Conservation (phyloP, 306 rosid genomes). For the Neltuma alba region DNA sequence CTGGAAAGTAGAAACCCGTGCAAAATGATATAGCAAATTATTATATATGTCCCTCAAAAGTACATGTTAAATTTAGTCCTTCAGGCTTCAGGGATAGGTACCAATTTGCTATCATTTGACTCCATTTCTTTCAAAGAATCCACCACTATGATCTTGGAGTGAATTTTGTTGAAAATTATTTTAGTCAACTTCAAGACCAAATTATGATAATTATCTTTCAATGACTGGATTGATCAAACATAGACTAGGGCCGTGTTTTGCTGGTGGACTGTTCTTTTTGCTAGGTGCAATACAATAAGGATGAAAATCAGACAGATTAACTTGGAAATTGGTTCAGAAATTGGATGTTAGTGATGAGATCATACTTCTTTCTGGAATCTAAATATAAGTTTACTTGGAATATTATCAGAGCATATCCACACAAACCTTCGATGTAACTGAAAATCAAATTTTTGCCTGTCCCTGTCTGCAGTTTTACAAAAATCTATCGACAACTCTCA, state of each 20-base stretch:
- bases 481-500: conserved; percentile 73
- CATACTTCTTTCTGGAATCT: background rate
- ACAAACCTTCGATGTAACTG: background rate
- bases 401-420: background rate
- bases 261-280: background rate
- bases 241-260: background rate
- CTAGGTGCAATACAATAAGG: background rate
- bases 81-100: background rate
- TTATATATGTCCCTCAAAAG: background rate
- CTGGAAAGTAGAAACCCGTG: background rate
- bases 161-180: background rate
- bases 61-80: too few species aligned
- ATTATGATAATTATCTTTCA: background rate
- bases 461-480: conserved; percentile 79
- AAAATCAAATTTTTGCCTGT: background rate
- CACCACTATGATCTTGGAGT: background rate
- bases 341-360: background rate
- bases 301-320: background rate
- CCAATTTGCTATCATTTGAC: background rate
- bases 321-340: background rate
- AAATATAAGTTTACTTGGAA: background rate
- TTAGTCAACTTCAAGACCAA: background rate
- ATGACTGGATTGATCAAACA: background rate
- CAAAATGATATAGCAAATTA: background rate
- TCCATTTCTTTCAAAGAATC: background rate